phyloP scores from a whole-genome alignment of 495 filamentous ascomycete genomes.

The Cladorrhinum samala region DNA sequence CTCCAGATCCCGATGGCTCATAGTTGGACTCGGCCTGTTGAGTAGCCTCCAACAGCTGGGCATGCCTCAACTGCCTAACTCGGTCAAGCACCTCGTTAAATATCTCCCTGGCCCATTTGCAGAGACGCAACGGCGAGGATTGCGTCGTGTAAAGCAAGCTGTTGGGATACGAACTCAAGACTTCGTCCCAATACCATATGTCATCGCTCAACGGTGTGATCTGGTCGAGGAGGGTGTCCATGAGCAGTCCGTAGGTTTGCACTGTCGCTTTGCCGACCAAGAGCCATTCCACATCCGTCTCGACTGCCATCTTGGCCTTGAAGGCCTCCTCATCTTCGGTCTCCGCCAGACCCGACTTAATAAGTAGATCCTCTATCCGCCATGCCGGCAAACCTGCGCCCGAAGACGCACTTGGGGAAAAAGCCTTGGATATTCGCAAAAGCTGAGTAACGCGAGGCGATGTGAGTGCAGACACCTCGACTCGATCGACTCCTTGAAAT shows the following conservation, averaged over 20 bases:
- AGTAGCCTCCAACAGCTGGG: not conserved
- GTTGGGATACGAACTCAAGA: constrained; percentile 63
- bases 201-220: constrained; percentile 77
- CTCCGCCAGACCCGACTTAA: constrained; percentile 44
- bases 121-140: constrained; percentile 67
- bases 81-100: constrained; percentile 50
- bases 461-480: constrained; percentile 17
- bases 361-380: constrained; percentile 53
- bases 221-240: constrained; percentile 68
- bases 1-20: not conserved
- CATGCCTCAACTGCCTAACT: constrained; percentile 28
- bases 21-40: not conserved
- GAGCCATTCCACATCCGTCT: constrained; percentile 79
- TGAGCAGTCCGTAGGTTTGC: constrained; percentile 71
- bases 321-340: constrained; percentile 11
- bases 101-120: constrained; percentile 57
- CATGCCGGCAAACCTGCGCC: constrained; percentile 44
- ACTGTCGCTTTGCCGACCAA: constrained; percentile 78
- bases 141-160: constrained; percentile 76
- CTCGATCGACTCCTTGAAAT: constrained; percentile 8
- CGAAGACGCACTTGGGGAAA: constrained; percentile 61
- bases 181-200: constrained; percentile 87
- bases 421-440: constrained; percentile 56
- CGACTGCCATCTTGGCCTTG: constrained; percentile 40
- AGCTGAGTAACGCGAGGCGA: constrained; percentile 46